Conservation (phyloP, 371 early-diverging fungal species). For the Mortierella sp. region DNA sequence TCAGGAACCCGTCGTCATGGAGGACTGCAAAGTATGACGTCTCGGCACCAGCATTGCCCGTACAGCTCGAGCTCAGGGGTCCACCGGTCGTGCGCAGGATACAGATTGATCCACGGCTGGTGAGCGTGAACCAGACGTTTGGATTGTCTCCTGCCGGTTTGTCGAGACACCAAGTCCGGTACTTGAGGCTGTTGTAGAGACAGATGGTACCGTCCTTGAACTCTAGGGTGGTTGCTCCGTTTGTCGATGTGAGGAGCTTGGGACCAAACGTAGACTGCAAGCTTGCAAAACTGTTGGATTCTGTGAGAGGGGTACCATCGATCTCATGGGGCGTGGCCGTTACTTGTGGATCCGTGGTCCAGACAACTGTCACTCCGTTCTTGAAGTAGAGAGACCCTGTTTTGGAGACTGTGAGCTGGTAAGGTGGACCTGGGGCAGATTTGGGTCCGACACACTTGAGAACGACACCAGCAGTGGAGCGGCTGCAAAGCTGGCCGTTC, state of each 20-base stretch:
- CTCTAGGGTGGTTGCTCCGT: not conserved
- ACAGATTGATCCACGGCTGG: not conserved
- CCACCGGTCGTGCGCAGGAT: not conserved
- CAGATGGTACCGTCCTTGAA: not conserved
- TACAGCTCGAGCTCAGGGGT: not conserved
- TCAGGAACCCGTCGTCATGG: not conserved
- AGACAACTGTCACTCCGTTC: not conserved
- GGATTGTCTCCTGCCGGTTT: not conserved
- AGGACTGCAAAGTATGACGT: not conserved
- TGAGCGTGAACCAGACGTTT: not conserved
- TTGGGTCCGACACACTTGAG: not conserved
- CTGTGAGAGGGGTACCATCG: not conserved
- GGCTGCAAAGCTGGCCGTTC: not conserved
- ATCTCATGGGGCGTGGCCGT: not conserved
- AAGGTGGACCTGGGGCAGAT: not conserved
- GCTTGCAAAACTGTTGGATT: not conserved
- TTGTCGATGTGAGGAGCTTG: not conserved
- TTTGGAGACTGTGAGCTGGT: not conserved
- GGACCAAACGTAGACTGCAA: not conserved
- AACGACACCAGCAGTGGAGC: not conserved
- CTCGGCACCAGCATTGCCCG: not conserved
- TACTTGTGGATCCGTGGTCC: not conserved
- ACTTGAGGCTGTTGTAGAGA: not conserved
- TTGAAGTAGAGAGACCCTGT: not conserved
- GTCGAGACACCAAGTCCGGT: not conserved